These are phyloP conservation scores for Arbutus unedo DNA, from an alignment of 148 eudicot genomes.

Conservation along the genomic window DNA sequence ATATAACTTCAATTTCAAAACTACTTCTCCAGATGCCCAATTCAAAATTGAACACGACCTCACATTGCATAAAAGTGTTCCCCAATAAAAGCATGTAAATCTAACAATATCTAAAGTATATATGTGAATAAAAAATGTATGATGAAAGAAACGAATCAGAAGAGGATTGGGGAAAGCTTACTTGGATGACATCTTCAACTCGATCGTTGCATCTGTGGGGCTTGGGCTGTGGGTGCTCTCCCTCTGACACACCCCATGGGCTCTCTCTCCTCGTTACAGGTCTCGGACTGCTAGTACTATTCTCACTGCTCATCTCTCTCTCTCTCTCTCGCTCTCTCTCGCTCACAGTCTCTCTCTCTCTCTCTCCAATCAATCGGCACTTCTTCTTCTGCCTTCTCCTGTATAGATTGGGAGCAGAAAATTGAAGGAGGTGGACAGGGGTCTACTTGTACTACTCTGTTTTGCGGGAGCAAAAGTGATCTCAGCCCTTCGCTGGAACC, in stretches of 20 bases:
- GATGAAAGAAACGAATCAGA: too few relatives aligned
- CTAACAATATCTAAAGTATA: neutral
- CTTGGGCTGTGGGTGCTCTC: conserved; percentile 51
- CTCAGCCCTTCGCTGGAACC: too few relatives aligned
- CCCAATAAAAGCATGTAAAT: neutral
- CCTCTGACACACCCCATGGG: conserved; percentile 73
- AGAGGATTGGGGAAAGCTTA: conserved; percentile 5
- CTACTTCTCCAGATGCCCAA: neutral
- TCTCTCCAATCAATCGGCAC: too few relatives aligned
- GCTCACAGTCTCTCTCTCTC: too few relatives aligned
- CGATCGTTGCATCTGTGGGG: conserved; percentile 97
- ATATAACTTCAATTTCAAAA: neutral
- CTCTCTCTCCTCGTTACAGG: conserved; percentile 79
- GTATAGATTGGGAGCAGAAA: too few relatives aligned
- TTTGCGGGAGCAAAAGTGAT: too few relatives aligned
- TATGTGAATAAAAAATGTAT: neutral
- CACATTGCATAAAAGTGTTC: neutral
- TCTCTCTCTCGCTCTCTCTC: neutral
- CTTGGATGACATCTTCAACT: conserved; percentile 85
- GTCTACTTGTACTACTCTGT: too few relatives aligned
- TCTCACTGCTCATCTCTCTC: neutral
- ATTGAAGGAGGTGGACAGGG: too few relatives aligned
- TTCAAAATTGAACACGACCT: neutral
- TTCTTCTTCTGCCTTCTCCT: too few relatives aligned
- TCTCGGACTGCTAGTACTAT: conserved; percentile 22